Conservation (phyloP, 1,284 basidiomycete species). For the Trichosporon sp. region DNA sequence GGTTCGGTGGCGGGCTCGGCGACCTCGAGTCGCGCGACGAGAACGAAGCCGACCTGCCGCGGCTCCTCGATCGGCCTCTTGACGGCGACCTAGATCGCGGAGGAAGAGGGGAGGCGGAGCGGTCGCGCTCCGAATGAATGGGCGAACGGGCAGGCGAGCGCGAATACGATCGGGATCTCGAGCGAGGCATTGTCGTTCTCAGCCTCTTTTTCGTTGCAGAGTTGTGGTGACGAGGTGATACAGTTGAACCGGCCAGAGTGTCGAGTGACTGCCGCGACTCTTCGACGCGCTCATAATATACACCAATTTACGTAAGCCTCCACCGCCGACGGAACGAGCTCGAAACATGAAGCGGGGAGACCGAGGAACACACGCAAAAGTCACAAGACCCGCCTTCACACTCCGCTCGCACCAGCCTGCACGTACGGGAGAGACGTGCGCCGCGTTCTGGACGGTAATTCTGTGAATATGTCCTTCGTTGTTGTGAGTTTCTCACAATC, state of each 20-base stretch:
- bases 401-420: not conserved
- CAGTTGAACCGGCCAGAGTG: not conserved
- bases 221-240: not conserved
- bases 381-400: constrained; percentile 5
- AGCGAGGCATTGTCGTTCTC: constrained; percentile 24
- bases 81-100: constrained; percentile 23
- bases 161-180: constrained; percentile 16
- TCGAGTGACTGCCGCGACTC: constrained; percentile 8
- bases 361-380: not conserved
- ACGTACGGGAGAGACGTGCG: not conserved
- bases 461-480: not conserved
- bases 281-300: not conserved
- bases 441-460: not conserved
- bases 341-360: not conserved
- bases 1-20: constrained; percentile 18
- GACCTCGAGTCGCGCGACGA: not conserved
- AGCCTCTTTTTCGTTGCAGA: not conserved
- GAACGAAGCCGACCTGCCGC: constrained; percentile 19
- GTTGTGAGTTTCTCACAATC: not conserved
- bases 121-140: not conserved
- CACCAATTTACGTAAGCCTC: constrained; percentile 11
- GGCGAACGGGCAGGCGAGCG: constrained; percentile 26
- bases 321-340: not conserved
- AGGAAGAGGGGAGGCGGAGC: not conserved
- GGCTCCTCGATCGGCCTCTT: not conserved